Base-by-base conservation (phyloP, 2,329 filamentous ascomycete genomes). In the Teratosphaeria epicoccoides region DNA sequence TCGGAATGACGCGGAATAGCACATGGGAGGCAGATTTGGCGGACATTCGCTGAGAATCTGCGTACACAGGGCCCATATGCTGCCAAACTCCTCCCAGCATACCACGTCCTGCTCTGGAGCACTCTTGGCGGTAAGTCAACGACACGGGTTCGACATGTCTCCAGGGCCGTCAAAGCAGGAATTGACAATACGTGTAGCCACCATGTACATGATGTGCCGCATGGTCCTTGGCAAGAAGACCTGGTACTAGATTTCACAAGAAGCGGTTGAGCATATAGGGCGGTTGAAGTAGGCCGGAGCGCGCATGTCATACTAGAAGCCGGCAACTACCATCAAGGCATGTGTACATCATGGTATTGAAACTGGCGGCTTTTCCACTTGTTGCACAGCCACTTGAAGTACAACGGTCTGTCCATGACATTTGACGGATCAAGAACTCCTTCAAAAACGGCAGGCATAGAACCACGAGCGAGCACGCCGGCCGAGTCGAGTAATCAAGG, bases 171-270 rank as follows among this genome's bases (percentile, higher is more conserved):
- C n/a, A n/a, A n/a, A n/a, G n/a, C n/a, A n/a, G n/a, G n/a, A n/a
- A n/a, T 61, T 23, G 10, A 37, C 50, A 14, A 37, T 26, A 24
- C 24, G 25, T 50, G 43, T 52, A 73, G 73, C 66, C 50, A 66
- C 69, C 58, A 73, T 87, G 72, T 91, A 86, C 76, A 84, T 83
- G 74, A 83, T 85, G 75, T 73, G 77, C 69, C 84, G 87, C 68
- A 82, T 86, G 75, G 73, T 86, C 58, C 68, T 83, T 37, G 87
- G 87, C 65, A 81, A 90, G 78, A 90, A 88, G 80, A 87, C 83
- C 56, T 89, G 83, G 82, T 87, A 57, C 52, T 63, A 49, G 25
- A 46, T 10, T 14, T 46, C 2, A 24, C 24, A 11, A 14, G 4
- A 20, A 3, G 2, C 6, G 22, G 20, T 17, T 46, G 10, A 46